Evolutionary conservation across 306 rosid species (phyloP), one percentile per base, ranked within the genome.

Genomic region (Boehmeria nivea): DNA sequence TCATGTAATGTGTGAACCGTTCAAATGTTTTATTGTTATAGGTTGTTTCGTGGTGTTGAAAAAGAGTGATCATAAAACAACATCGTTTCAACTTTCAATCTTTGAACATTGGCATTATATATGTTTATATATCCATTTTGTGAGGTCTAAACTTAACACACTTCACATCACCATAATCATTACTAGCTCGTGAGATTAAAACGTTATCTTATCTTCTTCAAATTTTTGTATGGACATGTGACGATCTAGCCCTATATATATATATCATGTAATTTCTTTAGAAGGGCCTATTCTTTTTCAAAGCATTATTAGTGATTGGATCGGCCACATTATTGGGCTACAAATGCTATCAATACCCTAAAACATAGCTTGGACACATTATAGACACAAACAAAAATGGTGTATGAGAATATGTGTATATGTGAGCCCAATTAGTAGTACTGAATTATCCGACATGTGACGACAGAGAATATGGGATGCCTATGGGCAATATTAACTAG

Each of bases 401-500:
- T 31, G 36, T 31, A 31, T 31, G 37, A 51, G 28, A 52, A 22
- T 18, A 22, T 31, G 15, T 21, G 1, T 10, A 9, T 12, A 20
- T 8, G 14, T 4, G 3, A 59, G 54, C 17, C 64, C 54, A 47
- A 44, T 31, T 59, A 45, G 64, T 19, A 31, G 54, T 21, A 31
- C 61, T 15, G 23, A 38, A 38, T 25, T 51, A 54, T 16, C 68
- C 52, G 60, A 63, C 60, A 63, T 12, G 27, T 20, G 34, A 45
- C 40, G 60, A 63, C 60, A 63, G 22, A 33, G 33, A 52, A 36
- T 63, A 26, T 44, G 68, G 40, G 51, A 23, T 7, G 19, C 48
- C 3, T 28, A 27, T 18, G 14, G 28, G 20, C 53, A 18, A 28
- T 42, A 8, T 38, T 22, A 4, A 48, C 9, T 21, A 23, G 6